These are phyloP conservation scores for Pseudogymnoascus verrucosus DNA, from an alignment of 2,329 filamentous ascomycete genomes.

Conservation along the genomic window DNA sequence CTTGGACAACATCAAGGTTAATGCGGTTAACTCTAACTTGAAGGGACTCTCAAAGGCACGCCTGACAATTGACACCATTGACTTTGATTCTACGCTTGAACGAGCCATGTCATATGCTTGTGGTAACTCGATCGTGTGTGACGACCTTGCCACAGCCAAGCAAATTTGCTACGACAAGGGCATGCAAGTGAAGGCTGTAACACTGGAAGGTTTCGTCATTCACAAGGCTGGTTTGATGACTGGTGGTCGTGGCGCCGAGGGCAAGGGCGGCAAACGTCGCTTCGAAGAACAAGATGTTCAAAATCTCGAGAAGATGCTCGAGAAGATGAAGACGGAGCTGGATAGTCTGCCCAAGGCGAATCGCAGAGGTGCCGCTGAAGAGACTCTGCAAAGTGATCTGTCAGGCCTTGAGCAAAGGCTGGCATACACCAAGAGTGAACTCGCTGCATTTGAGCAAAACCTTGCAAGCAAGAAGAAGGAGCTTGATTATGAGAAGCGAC, in stretches of 20 bases:
- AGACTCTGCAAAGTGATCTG: slow-evolving; percentile 71
- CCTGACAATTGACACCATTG: slow-evolving; percentile 90
- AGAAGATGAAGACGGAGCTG: slow-evolving; percentile 70
- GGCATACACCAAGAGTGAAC: slow-evolving; percentile 63
- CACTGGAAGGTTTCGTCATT: slow-evolving; percentile 86
- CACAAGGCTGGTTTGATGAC: slow-evolving; percentile 97
- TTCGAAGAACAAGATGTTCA: slow-evolving; percentile 90
- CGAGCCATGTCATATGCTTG: slow-evolving; percentile 93
- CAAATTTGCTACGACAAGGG: slow-evolving; percentile 76
- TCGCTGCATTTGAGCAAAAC: slow-evolving; percentile 73
- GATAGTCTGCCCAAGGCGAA: slow-evolving; percentile 72
- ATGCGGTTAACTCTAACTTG: slow-evolving; percentile 78
- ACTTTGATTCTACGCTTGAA: slow-evolving; percentile 81
- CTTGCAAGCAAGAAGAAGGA: slow-evolving; percentile 77
- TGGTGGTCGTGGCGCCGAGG: slow-evolving; percentile 73
- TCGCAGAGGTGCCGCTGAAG: slow-evolving; percentile 68
- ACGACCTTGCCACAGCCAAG: slow-evolving; percentile 78
- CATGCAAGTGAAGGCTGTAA: slow-evolving; percentile 89
- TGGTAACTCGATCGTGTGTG: slow-evolving; percentile 89
- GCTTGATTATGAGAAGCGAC: slow-evolving; percentile 61
- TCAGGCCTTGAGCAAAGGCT: slow-evolving; percentile 71
- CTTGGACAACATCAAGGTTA: slow-evolving; percentile 94
- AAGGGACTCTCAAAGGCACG: slow-evolving; percentile 82
- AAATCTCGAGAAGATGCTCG: slow-evolving; percentile 66
- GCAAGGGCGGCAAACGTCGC: slow-evolving; percentile 66